Evolutionary conservation across 768 basidiomycete species (phyloP).

Genomic region (Phylloporus sp.): DNA sequence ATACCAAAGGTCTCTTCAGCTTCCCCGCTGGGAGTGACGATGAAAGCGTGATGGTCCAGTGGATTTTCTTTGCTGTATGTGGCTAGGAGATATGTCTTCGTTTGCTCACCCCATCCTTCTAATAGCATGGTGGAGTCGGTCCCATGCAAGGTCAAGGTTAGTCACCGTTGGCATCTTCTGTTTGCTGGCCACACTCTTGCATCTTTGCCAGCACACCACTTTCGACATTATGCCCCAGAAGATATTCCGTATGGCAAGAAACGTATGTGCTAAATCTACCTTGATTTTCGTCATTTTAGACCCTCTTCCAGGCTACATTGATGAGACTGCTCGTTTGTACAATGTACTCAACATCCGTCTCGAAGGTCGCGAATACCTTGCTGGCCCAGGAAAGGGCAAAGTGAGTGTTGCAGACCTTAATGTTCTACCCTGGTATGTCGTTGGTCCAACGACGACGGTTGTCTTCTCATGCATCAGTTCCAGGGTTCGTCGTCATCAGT

Average conservation of each 20-base stretch:
- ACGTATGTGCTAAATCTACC: constrained; percentile 34
- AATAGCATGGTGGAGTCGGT: constrained; percentile 73
- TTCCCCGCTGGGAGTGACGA: constrained; percentile 59
- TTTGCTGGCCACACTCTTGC: constrained; percentile 5
- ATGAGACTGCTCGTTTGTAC: constrained; percentile 82
- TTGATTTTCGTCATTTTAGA: neutral
- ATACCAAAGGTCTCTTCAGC: constrained; percentile 67
- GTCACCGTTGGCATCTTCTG: neutral
- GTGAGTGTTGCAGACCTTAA: constrained; percentile 74
- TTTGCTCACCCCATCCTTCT: neutral
- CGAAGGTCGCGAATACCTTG: constrained; percentile 72
- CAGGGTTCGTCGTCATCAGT: constrained; percentile 53
- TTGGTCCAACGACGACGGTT: neutral
- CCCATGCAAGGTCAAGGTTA: constrained; percentile 82
- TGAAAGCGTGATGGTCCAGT: constrained; percentile 73
- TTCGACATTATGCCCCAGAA: constrained; percentile 59
- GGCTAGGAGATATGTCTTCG: no score
- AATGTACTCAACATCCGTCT: constrained; percentile 79
- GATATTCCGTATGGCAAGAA: constrained; percentile 68
- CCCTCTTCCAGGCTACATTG: constrained; percentile 54
- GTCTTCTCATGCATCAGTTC: neutral
- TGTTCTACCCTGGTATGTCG: constrained; percentile 52
- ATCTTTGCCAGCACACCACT: constrained; percentile 56
- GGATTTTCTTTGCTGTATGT: constrained; percentile 80
- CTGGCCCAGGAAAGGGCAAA: constrained; percentile 66